These are phyloP conservation scores for Stephanodiscus triporus DNA, from an alignment of 108 stramenopile genomes.

Conservation along the genomic window DNA sequence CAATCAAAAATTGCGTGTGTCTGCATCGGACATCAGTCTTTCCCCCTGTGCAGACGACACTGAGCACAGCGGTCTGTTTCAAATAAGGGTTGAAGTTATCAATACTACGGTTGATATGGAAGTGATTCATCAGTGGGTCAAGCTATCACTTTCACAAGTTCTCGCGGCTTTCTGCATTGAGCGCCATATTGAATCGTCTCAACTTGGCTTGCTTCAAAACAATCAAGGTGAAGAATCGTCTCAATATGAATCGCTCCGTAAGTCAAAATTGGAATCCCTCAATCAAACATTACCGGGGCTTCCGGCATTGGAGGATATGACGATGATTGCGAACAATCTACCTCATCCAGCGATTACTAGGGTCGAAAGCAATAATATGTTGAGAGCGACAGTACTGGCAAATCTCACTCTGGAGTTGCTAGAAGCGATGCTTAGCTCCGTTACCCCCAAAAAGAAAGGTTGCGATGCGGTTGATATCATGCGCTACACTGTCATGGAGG, in stretches of 20 bases:
- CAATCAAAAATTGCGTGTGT: constrained; percentile 2
- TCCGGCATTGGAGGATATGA: constrained; percentile 46
- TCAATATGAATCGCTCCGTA: neutral
- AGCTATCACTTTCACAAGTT: constrained; percentile 72
- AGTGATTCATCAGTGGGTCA: constrained; percentile 57
- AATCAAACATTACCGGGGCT: constrained; percentile 60
- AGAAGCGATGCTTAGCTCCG: constrained; percentile 39
- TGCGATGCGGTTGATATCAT: constrained; percentile 26
- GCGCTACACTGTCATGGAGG: constrained; percentile 12
- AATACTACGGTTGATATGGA: constrained; percentile 68
- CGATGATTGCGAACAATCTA: constrained; percentile 44
- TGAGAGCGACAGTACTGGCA: constrained; percentile 60
- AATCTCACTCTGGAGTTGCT: constrained; percentile 56
- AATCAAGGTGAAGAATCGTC: neutral
- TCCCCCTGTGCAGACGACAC: neutral
- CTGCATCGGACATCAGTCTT: constrained; percentile 22
- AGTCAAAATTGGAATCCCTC: constrained; percentile 19
- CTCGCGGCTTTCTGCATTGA: constrained; percentile 70
- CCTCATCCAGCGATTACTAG: constrained; percentile 71
- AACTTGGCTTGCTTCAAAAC: constrained; percentile 15
- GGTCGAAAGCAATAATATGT: constrained; percentile 33
- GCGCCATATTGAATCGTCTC: constrained; percentile 49
- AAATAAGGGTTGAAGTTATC: constrained; percentile 54
- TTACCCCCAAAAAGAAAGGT: constrained; percentile 31
- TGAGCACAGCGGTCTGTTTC: constrained; percentile 29